phyloP scores from a whole-genome alignment of 441 rosid species.

The Pelargonium fulgidum region DNA sequence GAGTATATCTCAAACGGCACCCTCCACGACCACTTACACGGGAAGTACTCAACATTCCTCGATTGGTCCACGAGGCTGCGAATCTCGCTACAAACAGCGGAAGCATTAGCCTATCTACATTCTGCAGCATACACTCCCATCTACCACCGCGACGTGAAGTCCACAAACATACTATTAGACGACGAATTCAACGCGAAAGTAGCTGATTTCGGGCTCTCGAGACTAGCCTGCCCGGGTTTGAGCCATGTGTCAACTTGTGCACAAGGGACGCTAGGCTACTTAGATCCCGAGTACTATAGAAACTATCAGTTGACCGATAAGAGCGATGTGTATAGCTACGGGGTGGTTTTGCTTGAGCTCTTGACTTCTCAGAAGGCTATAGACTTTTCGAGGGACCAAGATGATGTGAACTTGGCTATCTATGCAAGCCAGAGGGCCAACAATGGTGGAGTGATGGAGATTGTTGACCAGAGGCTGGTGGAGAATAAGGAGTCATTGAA shows the following conservation, averaged over 20 bases:
- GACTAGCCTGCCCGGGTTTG: constrained; percentile 51
- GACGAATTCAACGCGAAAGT: constrained; percentile 51
- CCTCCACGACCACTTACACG: constrained; percentile 54
- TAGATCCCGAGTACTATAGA: constrained; percentile 64
- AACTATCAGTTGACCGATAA: constrained; percentile 55
- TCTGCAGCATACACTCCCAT: constrained; percentile 52
- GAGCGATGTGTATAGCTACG: constrained; percentile 71
- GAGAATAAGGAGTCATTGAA: constrained; percentile 21
- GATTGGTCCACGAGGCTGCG: constrained; percentile 49
- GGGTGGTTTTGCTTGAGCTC: constrained; percentile 60
- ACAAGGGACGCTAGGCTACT: constrained; percentile 66
- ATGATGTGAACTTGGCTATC: constrained; percentile 53
- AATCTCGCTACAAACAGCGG: constrained; percentile 55
- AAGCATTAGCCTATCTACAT: constrained; percentile 64
- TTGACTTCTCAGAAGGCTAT: constrained; percentile 59
- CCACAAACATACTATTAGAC: constrained; percentile 57
- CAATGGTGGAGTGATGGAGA: constrained; percentile 38
- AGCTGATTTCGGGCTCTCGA: constrained; percentile 63
- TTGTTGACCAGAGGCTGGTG: constrained; percentile 39
- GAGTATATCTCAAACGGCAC: constrained; percentile 74
- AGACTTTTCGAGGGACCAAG: constrained; percentile 46
- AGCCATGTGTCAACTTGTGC: constrained; percentile 69
- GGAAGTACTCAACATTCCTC: constrained; percentile 35
- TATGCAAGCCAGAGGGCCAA: constrained; percentile 41
- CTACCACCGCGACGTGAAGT: constrained; percentile 69